phyloP scores from a whole-genome alignment of 192 early-diverging fungal species.

The Coemansia erecta region DNA sequence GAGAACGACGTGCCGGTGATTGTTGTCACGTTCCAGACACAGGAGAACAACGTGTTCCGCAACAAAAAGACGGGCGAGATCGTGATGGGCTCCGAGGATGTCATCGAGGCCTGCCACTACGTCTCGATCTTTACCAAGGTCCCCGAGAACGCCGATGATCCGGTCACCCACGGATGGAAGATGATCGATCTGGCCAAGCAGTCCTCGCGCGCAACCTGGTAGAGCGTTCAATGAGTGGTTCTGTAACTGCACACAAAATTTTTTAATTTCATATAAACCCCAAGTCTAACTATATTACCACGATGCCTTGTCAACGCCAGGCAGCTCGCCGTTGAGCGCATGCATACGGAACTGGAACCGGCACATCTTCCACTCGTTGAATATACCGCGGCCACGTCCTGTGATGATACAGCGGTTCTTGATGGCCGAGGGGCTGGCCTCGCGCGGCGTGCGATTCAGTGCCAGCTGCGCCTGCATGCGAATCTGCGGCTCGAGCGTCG shows the following conservation, averaged over 20 bases:
- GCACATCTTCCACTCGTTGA: constrained; percentile 72
- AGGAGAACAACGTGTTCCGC: constrained; percentile 92
- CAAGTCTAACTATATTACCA: constrained; percentile 58
- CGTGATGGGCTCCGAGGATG: constrained; percentile 81
- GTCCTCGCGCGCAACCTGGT: constrained; percentile 54
- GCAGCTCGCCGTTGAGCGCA: constrained; percentile 74
- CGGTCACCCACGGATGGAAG: constrained; percentile 87
- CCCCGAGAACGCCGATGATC: constrained; percentile 73
- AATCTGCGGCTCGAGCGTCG: constrained; percentile 66
- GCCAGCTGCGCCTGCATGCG: constrained; percentile 77
- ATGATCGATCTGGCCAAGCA: constrained; percentile 89
- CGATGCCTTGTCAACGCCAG: constrained; percentile 76
- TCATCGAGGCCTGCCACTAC: constrained; percentile 85
- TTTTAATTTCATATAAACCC: constrained; percentile 1
- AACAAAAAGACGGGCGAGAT: constrained; percentile 82
- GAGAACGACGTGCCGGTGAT: constrained; percentile 93
- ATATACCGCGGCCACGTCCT: constrained; percentile 71
- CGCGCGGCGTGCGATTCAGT: constrained; percentile 63
- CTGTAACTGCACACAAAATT: neutral
- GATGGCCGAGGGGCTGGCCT: constrained; percentile 63
- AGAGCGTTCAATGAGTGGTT: neutral
- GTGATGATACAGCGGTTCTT: constrained; percentile 74
- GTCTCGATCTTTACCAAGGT: constrained; percentile 89
- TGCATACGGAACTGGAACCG: constrained; percentile 79
- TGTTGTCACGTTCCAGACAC: constrained; percentile 85